Conservation (phyloP, 2,329 filamentous ascomycete genomes). For the Beauveria varroae region DNA sequence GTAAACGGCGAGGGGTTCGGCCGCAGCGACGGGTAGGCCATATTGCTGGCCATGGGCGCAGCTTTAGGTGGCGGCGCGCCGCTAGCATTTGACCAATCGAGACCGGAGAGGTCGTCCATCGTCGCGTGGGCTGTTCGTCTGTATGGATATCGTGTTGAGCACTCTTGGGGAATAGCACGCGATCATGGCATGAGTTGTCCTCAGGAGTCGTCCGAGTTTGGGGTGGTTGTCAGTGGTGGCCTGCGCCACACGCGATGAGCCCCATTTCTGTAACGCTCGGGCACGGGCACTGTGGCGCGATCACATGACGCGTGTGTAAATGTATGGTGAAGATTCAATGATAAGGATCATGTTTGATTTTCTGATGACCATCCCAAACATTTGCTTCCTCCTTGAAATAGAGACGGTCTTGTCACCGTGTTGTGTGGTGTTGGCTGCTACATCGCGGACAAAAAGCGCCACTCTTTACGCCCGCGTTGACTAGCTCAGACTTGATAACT, state of each 20-base stretch:
- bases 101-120: conserved; percentile 56
- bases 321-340: not conserved
- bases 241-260: conserved; percentile 6
- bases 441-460: too few relatives aligned
- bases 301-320: not conserved
- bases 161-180: not conserved
- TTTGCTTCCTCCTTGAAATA: too few relatives aligned
- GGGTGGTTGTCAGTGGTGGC: conserved; percentile 1
- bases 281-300: not conserved
- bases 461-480: too few relatives aligned
- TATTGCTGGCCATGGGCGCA: conserved; percentile 32
- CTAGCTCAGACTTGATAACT: too few relatives aligned
- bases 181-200: not conserved
- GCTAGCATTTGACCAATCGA: conserved; percentile 49
- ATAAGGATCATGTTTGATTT: not conserved
- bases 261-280: not conserved
- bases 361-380: not conserved
- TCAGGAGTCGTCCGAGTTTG: conserved; percentile 1
- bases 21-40: conserved; percentile 41
- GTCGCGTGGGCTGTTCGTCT: conserved; percentile 13
- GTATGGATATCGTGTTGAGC: not conserved
- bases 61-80: conserved; percentile 22
- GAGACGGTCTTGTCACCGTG: not conserved
- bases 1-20: conserved; percentile 48
- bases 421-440: not conserved